Evolutionary conservation across 2,329 filamentous ascomycete species (phyloP).

Genomic region (Colletotrichum gigasporum): DNA sequence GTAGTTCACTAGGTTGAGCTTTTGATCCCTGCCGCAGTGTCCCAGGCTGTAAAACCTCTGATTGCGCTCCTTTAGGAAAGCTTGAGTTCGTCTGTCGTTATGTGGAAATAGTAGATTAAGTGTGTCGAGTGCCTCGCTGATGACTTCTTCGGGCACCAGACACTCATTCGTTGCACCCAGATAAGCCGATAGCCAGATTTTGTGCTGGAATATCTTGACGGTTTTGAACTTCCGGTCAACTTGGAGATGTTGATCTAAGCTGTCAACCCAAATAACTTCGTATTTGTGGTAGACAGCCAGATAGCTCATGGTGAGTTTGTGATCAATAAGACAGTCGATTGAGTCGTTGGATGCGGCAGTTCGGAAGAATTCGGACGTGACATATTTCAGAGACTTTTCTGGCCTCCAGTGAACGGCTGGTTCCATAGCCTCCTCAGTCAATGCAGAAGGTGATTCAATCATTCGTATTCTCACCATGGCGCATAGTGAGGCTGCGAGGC

Average conservation of each 20-base stretch:
- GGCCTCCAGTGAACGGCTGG: no score
- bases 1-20: not conserved
- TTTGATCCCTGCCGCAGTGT: not conserved
- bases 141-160: not conserved
- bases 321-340: not conserved
- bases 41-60: not conserved
- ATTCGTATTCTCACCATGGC: not conserved
- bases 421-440: no score
- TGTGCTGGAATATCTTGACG: not conserved
- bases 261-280: not conserved
- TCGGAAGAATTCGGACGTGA: no score
- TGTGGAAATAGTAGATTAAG: conserved; percentile 4
- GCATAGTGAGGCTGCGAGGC: not conserved
- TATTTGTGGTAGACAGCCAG: not conserved
- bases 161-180: not conserved
- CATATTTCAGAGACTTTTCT: no score
- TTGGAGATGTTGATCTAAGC: not conserved
- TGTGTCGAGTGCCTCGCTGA: not conserved
- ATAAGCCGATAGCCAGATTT: conserved; percentile 1
- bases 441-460: no score
- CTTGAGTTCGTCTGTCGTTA: not conserved
- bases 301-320: not conserved
- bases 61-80: not conserved
- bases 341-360: no score
- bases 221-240: not conserved